A percentile compares a stretch with the other conserved stretches of the same genome.
These are phyloP conservation scores for Talaromyces sp. DNA, from an alignment of 2,329 filamentous ascomycete species.

Conservation along the genomic window DNA sequence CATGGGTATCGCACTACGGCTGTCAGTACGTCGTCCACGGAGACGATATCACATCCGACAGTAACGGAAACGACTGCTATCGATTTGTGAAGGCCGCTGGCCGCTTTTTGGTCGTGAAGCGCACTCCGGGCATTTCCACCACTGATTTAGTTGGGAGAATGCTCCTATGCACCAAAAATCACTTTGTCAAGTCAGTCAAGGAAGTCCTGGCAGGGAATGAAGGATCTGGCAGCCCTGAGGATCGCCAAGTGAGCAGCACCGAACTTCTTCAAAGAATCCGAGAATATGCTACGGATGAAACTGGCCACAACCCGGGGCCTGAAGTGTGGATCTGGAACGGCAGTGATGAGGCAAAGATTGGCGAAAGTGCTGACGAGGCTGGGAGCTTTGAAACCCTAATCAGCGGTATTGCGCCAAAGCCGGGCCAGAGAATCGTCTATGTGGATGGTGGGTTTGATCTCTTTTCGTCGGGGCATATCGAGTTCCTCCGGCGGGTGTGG, in stretches of 20 bases:
- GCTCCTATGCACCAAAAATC: conserved; percentile 89
- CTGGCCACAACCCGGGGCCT: conserved; percentile 70
- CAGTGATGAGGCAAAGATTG: conserved; percentile 31
- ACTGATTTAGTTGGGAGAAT: conserved; percentile 98
- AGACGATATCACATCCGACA: conserved; percentile 95
- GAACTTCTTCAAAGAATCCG: conserved; percentile 73
- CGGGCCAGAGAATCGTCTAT: conserved; percentile 83
- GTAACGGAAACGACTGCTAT: conserved; percentile 91
- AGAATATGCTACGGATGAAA: conserved; percentile 84
- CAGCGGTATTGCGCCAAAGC: conserved; percentile 63
- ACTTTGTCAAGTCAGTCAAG: conserved; percentile 82
- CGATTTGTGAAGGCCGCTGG: conserved; percentile 92
- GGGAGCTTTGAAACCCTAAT: conserved; percentile 67
- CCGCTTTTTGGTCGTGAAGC: conserved; percentile 93
- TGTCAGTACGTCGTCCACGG: conserved; percentile 95
- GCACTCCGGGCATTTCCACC: conserved; percentile 93
- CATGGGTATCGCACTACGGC: conserved; percentile 93
- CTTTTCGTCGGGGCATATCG: conserved; percentile 95
- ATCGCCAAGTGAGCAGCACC: conserved; percentile 58
- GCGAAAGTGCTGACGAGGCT: conserved; percentile 50
- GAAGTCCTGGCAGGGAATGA: conserved; percentile 65
- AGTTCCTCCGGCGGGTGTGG: conserved; percentile 78
- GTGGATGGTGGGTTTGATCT: conserved; percentile 96
- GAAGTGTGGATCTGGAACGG: conserved; percentile 80
- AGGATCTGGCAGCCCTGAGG: conserved; percentile 64